A percentile compares a stretch with the other conserved stretches of the same genome.
Evolutionary conservation across 345 rosid species (phyloP).

Genomic region (Schrenkiella parvula): DNA sequence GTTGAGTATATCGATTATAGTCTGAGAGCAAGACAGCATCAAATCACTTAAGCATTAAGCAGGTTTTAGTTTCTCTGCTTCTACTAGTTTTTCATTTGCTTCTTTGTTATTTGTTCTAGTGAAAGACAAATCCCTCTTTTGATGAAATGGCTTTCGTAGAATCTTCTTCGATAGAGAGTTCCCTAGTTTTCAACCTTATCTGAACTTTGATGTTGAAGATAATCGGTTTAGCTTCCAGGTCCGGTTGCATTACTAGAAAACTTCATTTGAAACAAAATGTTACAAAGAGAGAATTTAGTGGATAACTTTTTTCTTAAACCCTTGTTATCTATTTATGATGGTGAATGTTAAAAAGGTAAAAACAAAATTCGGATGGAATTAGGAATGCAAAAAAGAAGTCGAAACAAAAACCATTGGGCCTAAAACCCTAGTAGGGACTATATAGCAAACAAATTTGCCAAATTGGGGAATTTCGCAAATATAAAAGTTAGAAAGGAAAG

Average conservation of each 20-base stretch:
- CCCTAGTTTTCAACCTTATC: not conserved
- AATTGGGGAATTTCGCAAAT: not conserved
- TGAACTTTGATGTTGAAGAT: not conserved
- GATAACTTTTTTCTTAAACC: not conserved
- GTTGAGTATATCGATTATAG: not conserved
- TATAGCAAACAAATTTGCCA: not conserved
- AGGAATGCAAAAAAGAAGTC: not conserved
- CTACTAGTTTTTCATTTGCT: not conserved
- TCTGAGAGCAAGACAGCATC: not conserved
- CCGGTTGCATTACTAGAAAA: not conserved
- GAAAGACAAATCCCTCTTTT: not conserved
- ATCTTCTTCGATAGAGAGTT: not conserved
- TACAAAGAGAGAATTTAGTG: not conserved
- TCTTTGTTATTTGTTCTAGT: not conserved
- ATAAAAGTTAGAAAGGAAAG: not conserved
- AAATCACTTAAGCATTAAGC: not conserved
- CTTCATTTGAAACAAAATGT: not conserved
- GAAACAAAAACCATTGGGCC: not conserved
- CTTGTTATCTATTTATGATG: too few relatives aligned
- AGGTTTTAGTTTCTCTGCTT: not conserved
- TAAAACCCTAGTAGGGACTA: conserved; percentile 1
- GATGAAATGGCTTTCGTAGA: not conserved
- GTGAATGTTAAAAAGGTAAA: too few relatives aligned
- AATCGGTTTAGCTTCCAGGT: not conserved
- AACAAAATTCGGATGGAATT: not conserved